These are phyloP conservation scores for Chlorella variabilis DNA, from an alignment of 163 green algal species.

Conservation along the genomic window DNA sequence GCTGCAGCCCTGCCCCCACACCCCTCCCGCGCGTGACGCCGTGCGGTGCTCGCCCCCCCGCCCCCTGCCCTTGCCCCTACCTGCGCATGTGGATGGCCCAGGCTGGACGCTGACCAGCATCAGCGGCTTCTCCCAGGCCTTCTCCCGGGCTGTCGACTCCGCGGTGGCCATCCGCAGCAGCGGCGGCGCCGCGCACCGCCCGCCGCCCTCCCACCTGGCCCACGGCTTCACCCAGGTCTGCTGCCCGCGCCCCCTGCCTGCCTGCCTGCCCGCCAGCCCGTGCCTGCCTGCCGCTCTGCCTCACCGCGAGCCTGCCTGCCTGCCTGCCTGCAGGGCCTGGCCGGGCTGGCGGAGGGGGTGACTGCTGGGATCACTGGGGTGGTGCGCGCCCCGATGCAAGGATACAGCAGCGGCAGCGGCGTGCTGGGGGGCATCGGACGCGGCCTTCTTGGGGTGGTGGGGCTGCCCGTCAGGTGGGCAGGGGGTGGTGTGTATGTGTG, in stretches of 20 bases:
- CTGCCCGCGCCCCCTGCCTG: not conserved
- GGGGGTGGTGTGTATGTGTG: not conserved
- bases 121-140: slow-evolving; percentile 61
- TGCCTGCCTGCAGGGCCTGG: slow-evolving; percentile 25
- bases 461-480: slow-evolving; percentile 44
- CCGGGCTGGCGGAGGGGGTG: slow-evolving; percentile 42
- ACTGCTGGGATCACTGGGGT: slow-evolving; percentile 43
- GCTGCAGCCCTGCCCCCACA: too few relatives aligned
- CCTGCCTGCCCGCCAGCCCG: not conserved
- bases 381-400: slow-evolving; percentile 42
- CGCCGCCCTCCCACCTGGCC: slow-evolving; percentile 7
- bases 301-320: not conserved
- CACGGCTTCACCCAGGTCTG: slow-evolving; percentile 25
- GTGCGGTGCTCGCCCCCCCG: too few relatives aligned
- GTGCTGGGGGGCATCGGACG: slow-evolving; percentile 46
- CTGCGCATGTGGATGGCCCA: not conserved
- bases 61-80: not conserved
- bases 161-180: slow-evolving; percentile 21
- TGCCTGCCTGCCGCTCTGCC: not conserved
- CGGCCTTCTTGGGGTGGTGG: slow-evolving; percentile 50
- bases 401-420: slow-evolving; percentile 43
- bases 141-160: slow-evolving; percentile 58
- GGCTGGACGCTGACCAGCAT: slow-evolving; percentile 68
- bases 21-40: too few relatives aligned
- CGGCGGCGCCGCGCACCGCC: slow-evolving; percentile 5